Conservation (phyloP, 345 rosid species). For the Populus ilicifolia region DNA sequence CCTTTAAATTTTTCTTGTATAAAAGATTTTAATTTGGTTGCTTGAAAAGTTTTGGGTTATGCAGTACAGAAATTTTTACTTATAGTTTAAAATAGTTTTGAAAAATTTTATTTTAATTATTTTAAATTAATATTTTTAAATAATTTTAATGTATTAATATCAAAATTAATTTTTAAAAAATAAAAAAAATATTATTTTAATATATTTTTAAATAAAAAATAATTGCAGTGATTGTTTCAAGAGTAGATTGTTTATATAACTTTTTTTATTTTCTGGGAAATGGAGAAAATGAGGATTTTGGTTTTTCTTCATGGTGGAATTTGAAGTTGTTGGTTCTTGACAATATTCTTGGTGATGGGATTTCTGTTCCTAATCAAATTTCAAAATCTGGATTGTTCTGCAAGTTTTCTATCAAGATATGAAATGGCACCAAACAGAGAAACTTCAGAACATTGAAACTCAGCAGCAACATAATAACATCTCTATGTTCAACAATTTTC, state of each 20-base stretch:
- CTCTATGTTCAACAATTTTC: slow-evolving; percentile 14
- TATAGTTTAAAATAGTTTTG: no score
- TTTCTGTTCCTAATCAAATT: slow-evolving; percentile 12
- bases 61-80: rapidly evolving
- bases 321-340: slow-evolving; percentile 5
- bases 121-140: no score
- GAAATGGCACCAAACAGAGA: slow-evolving; percentile 37
- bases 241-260: no score
- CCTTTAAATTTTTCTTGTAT: neutral
- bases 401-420: neutral
- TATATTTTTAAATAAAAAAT: no score
- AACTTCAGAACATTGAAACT: slow-evolving; percentile 25
- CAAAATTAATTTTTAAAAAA: no score
- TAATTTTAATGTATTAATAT: no score
- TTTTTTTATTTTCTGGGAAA: neutral
- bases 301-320: neutral
- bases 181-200: no score
- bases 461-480: slow-evolving; percentile 3
- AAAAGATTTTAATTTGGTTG: neutral
- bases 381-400: slow-evolving; percentile 12
- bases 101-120: no score
- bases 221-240: no score
- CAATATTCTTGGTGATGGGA: neutral
- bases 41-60: neutral
- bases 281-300: slow-evolving; percentile 17